Evolutionary conservation across 805 yeast species (phyloP), one percentile per base, ranked within the genome.

Genomic region (Zygotorulaspora sp.): DNA sequence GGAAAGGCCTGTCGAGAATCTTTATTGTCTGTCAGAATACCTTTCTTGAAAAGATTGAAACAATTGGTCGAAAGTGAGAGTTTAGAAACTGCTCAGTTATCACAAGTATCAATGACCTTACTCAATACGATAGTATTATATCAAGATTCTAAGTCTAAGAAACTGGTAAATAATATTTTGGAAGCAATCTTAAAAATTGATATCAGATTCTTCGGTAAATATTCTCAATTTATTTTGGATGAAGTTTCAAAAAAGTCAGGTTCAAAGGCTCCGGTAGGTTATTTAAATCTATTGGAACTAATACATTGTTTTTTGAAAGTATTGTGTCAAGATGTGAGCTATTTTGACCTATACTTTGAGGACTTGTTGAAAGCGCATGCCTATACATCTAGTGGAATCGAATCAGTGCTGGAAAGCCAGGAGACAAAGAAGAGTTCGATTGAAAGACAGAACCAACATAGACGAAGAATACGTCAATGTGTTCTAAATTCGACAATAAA

Each of bases 241-340:
- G 48, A 58, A 13, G 52, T 55, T 6, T 52, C 69, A 5, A 43
- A 51, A 2, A 53, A 48, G 14, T 58, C 61, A 2, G 61, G 58
- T 20, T 49, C 69, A n/a, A 65, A 72, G 41, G 83, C 90, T 1
- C 55, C 72, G 4, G 64, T 75, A 2, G 85, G 78, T 56, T 64
- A 78, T 43, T 55, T 78, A 45, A 70, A 80, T 19, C 58, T 83
- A 17, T 62, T 83, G 27, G 67, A 68, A 12, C 83, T 89, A 88
- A 59, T 68, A 31, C 67, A 70, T 35, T 55, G 56, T 32, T 50
- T 75, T 56, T 30, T 63, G 3, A 48, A 44, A 17, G 44, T 56
- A 29, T 12, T 39, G 34, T 39, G 50, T 14, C 39, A 53, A 5
- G 49, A 52, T 19, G 32, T 51, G 3, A 51, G 44, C 1, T 24